Evolutionary conservation across 805 yeast species (phyloP).

Genomic region (Metschnikowia lunata): DNA sequence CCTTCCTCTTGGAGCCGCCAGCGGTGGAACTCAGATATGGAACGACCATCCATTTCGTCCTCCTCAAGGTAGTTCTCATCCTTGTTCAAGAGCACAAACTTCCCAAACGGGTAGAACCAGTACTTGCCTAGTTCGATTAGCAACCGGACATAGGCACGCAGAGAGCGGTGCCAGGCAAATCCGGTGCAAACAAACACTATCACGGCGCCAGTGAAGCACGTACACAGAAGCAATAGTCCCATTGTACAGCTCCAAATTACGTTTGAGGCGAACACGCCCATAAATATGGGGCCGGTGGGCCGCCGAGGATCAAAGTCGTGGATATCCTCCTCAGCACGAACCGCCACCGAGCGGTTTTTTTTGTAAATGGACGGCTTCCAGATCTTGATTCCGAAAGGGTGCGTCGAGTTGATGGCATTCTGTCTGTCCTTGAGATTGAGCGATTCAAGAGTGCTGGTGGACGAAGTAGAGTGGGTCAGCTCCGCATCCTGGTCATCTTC

Average conservation of each 20-base stretch:
- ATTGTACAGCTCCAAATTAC: slow-evolving; percentile 67
- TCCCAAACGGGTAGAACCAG: slow-evolving; percentile 83
- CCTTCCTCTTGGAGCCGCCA: slow-evolving; percentile 85
- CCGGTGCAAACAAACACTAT: slow-evolving; percentile 40
- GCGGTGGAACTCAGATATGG: slow-evolving; percentile 75
- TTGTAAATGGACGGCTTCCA: slow-evolving; percentile 98
- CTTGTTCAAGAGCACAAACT: slow-evolving; percentile 69
- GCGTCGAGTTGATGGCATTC: slow-evolving; percentile 92
- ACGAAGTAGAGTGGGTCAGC: slow-evolving; percentile 25
- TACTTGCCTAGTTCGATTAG: slow-evolving; percentile 64
- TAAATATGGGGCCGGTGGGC: slow-evolving; percentile 48
- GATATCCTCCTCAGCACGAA: slow-evolving; percentile 88
- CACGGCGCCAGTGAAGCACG: slow-evolving; percentile 50
- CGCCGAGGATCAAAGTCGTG: slow-evolving; percentile 59
- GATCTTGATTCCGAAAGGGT: slow-evolving; percentile 96
- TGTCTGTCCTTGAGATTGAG: slow-evolving; percentile 89
- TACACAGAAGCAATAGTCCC: slow-evolving; percentile 56
- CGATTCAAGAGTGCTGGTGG: slow-evolving; percentile 63
- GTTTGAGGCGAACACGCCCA: slow-evolving; percentile 66
- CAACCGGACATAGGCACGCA: slow-evolving; percentile 59
- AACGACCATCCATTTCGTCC: slow-evolving; percentile 85
- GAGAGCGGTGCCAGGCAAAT: slow-evolving; percentile 43
- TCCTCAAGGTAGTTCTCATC: slow-evolving; percentile 81
- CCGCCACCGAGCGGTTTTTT: slow-evolving; percentile 85
- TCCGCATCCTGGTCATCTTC: slow-evolving; percentile 20